Base-by-base conservation (phyloP, 2,329 filamentous ascomycete species). In the Fusarium kyushuense region DNA sequence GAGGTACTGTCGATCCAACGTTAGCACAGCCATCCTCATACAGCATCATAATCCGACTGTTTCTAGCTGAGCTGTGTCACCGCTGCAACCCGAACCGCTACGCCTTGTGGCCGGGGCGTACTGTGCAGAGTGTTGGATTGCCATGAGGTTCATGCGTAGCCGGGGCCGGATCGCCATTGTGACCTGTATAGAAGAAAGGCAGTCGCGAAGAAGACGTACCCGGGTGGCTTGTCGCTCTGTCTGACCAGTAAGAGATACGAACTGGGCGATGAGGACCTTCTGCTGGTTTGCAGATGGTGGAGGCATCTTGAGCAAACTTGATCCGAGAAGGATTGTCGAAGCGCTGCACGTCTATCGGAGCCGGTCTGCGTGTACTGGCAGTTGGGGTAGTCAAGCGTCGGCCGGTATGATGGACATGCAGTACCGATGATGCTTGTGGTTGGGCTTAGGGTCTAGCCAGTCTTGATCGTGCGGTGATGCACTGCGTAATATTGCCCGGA, bases 241-340 rank as follows among this genome's bases (percentile, higher is more conserved):
- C 17, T 79, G 78, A 33, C 82, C 82, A 13, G 84, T 85, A 46
- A 81, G 71, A 49, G 75, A 66, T 49, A 80, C 72, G 66, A 86
- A 85, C 72, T 84, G 77, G 49, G 73, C 67, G 62, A 80, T 74
- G 69, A 81, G 59, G 40, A 76, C 72, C 76, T 80, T 83, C 70
- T 84, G 79, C 64, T 79, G 77, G 47, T 79, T 68, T 35, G 74
- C 64, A 36, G 78, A 76, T 43, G 75, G 73, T 32, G 78, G 77
- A 59, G 80, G 76, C 80, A 82, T 81, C 53, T 52, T 74, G 63
- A 51, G 43, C 32, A 33, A 47, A 23, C 32, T 49, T 47, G 53
- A 40, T 27, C 54, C 47, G 19, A 42, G 25, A 51, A 33, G 47
- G 33, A 40, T 32, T 38, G 52, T 38, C 32, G 33, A 35, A n/a